Percentiles rank a stretch among this genome's conserved stretches.
Conservation (phyloP, 116 monocot genomes). For the Dioscorea cayenensis region DNA sequence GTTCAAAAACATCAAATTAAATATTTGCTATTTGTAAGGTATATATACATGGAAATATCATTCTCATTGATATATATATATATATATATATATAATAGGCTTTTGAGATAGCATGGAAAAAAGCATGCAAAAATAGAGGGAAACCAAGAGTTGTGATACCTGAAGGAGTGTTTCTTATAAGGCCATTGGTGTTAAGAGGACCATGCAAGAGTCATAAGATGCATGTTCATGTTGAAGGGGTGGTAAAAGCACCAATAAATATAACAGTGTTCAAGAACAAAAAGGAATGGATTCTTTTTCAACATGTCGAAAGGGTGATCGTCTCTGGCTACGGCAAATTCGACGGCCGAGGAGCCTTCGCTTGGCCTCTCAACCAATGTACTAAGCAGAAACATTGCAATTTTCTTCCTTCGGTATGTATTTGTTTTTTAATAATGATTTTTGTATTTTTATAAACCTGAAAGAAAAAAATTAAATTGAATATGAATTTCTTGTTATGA, state of each 20-base stretch:
- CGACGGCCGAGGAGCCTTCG: constrained; percentile 7
- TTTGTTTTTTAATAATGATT: not conserved
- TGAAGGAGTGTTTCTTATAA: constrained; percentile 8
- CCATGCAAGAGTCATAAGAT: constrained; percentile 11
- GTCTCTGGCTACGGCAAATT: constrained; percentile 2
- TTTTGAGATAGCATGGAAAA: constrained; percentile 12
- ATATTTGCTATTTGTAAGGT: too few relatives aligned
- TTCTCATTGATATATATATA: too few relatives aligned
- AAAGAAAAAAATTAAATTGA: not conserved
- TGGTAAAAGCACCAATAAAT: constrained; percentile 1
- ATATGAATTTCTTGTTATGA: too few relatives aligned
- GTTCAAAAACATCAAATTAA: too few relatives aligned
- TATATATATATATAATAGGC: constrained; percentile 1
- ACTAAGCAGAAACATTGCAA: not conserved
- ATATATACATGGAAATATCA: too few relatives aligned
- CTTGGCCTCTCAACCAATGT: constrained; percentile 9
- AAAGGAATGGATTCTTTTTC: not conserved
- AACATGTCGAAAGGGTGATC: not conserved
- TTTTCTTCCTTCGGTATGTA: constrained; percentile 3
- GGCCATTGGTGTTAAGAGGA: constrained; percentile 8
- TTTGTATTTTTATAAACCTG: not conserved
- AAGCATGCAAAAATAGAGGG: constrained; percentile 5
- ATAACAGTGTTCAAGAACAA: not conserved
- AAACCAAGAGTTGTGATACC: constrained; percentile 10
- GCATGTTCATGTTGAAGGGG: constrained; percentile 4